Conservation (phyloP, 2,329 filamentous ascomycete species). For the Grosmannia clavigera region DNA sequence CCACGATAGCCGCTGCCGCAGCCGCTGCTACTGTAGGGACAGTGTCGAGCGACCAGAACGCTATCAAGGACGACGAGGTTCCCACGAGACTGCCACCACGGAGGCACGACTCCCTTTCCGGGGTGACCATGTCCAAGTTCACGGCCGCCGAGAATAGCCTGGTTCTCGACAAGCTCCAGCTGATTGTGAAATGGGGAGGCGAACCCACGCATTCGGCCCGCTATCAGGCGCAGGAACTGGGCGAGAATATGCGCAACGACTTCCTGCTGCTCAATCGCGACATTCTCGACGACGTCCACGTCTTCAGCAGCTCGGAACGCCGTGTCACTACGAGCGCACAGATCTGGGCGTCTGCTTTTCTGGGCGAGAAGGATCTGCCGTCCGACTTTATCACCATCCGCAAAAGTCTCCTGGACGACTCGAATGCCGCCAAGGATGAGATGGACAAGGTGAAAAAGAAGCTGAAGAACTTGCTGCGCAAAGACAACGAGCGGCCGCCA, state of each 20-base stretch:
- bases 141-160: slow-evolving; percentile 88
- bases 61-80: slow-evolving; percentile 13
- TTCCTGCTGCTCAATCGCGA: slow-evolving; percentile 85
- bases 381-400: slow-evolving; percentile 81
- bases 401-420: slow-evolving; percentile 92
- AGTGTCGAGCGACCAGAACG: slow-evolving; percentile 7
- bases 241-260: slow-evolving; percentile 92
- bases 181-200: slow-evolving; percentile 98
- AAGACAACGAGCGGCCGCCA: slow-evolving; percentile 84
- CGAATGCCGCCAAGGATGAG: slow-evolving; percentile 95
- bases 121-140: slow-evolving; percentile 84
- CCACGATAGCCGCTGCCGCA: not conserved
- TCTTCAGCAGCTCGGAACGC: slow-evolving; percentile 92
- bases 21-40: not conserved
- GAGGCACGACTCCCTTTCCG: slow-evolving; percentile 75
- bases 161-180: slow-evolving; percentile 86
- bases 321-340: slow-evolving; percentile 92
- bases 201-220: slow-evolving; percentile 95
- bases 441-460: slow-evolving; percentile 99
- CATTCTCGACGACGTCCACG: slow-evolving; percentile 79
- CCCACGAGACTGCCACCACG: slow-evolving; percentile 35
- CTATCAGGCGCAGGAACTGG: slow-evolving; percentile 91
- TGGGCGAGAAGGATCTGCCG: slow-evolving; percentile 74
- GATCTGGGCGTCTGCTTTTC: slow-evolving; percentile 84
- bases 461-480: slow-evolving; percentile 80